Conservation (phyloP, 352 stramenopile species). For the Phytophthora megakarya region DNA sequence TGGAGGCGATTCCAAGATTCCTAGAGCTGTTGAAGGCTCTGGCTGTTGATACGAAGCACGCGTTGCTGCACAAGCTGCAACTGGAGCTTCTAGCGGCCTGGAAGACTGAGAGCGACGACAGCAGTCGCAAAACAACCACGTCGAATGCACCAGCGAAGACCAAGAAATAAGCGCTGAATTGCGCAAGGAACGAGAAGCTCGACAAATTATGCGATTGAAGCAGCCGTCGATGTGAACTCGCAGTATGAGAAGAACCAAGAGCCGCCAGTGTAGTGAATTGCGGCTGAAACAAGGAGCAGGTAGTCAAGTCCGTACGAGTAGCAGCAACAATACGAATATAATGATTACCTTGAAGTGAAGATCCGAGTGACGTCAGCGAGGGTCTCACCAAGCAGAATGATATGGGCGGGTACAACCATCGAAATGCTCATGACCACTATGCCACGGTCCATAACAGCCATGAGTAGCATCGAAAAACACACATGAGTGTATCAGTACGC, state of each 20-base stretch:
- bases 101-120: slow-evolving; percentile 19
- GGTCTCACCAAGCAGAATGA: slow-evolving; percentile 15
- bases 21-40: slow-evolving; percentile 34
- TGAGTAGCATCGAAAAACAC: neutral
- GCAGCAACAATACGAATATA: slow-evolving; percentile 30
- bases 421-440: no score
- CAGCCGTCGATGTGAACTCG: slow-evolving; percentile 19
- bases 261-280: slow-evolving; percentile 4
- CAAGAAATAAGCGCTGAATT: slow-evolving; percentile 22
- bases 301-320: slow-evolving; percentile 39
- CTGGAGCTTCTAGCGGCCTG: slow-evolving; percentile 23
- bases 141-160: slow-evolving; percentile 6
- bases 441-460: slow-evolving; percentile 1
- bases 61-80: slow-evolving; percentile 32
- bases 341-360: slow-evolving; percentile 25
- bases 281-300: slow-evolving; percentile 12
- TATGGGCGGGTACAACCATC: neutral
- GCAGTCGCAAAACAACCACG: slow-evolving; percentile 7
- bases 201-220: slow-evolving; percentile 36
- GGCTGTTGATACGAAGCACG: slow-evolving; percentile 27
- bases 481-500: slow-evolving; percentile 4
- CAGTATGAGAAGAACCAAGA: slow-evolving; percentile 30
- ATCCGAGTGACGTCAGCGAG: slow-evolving; percentile 21
- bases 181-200: slow-evolving; percentile 25
- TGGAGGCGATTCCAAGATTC: slow-evolving; percentile 20